Conservation (phyloP, 2,329 filamentous ascomycete genomes). For the Ophiocordyceps unilateralis region DNA sequence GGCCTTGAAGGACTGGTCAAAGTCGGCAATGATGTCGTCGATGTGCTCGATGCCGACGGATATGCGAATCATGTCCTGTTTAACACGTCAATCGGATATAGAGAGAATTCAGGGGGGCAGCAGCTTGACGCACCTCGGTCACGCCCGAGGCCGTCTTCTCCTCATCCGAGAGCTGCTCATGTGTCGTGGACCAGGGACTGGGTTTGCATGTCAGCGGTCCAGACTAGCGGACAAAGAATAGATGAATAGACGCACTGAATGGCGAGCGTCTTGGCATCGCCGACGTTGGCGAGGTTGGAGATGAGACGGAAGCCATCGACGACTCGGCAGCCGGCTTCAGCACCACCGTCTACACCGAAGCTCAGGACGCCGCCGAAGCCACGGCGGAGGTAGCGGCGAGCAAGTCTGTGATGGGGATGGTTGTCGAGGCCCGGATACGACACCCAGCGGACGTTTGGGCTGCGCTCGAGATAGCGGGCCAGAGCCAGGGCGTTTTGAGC, state of each 20-base stretch:
- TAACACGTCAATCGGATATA: neutral
- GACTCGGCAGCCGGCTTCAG: conserved; percentile 64
- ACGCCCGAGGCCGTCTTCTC: conserved; percentile 71
- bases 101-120: neutral
- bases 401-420: conserved; percentile 63
- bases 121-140: conserved; percentile 38
- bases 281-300: conserved; percentile 90
- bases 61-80: conserved; percentile 74
- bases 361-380: conserved; percentile 85
- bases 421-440: conserved; percentile 77
- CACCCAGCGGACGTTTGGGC: conserved; percentile 78
- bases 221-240: neutral
- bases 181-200: conserved; percentile 77
- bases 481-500: conserved; percentile 67
- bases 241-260: conserved; percentile 41
- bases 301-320: conserved; percentile 93
- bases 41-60: conserved; percentile 94
- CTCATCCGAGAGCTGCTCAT: conserved; percentile 74
- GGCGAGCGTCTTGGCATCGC: conserved; percentile 85
- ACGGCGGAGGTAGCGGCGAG: conserved; percentile 71
- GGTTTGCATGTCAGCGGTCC: neutral
- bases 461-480: conserved; percentile 68
- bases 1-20: conserved; percentile 72
- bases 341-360: conserved; percentile 84
- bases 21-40: conserved; percentile 91